Conservation (phyloP, 2,329 filamentous ascomycete genomes). For the Talaromyces sp. region DNA sequence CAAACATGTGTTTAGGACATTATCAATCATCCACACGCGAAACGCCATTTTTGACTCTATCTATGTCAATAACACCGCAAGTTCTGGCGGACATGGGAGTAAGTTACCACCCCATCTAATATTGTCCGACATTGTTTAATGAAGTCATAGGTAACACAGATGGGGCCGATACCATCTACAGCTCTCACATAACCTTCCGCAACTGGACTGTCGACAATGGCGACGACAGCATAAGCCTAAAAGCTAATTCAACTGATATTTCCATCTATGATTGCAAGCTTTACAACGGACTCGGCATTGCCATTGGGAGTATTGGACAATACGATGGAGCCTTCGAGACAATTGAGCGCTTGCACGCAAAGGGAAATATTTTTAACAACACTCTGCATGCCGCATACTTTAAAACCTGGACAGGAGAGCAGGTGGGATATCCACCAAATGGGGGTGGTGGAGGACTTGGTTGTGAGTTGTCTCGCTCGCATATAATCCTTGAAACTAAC, state of each 20-base stretch:
- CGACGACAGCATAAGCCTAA: slow-evolving; percentile 51
- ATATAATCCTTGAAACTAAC: neutral
- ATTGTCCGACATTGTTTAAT: neutral
- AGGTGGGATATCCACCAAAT: slow-evolving; percentile 50
- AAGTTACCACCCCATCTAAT: neutral
- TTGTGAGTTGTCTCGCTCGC: slow-evolving; percentile 32
- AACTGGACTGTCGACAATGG: slow-evolving; percentile 49
- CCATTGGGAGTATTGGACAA: slow-evolving; percentile 55
- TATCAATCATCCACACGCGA: slow-evolving; percentile 48
- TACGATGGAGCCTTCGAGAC: slow-evolving; percentile 45
- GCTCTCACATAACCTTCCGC: slow-evolving; percentile 47
- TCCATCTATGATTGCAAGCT: slow-evolving; percentile 46
- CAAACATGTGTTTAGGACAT: slow-evolving; percentile 29
- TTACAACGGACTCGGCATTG: slow-evolving; percentile 48
- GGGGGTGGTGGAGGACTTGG: slow-evolving; percentile 54
- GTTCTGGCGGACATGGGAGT: neutral
- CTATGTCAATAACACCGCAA: slow-evolving; percentile 44
- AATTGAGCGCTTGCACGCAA: slow-evolving; percentile 45
- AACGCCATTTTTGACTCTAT: slow-evolving; percentile 47
- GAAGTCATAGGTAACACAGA: slow-evolving; percentile 38
- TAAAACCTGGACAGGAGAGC: slow-evolving; percentile 55
- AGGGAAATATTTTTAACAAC: slow-evolving; percentile 43
- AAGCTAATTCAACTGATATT: slow-evolving; percentile 54
- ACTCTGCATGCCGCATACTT: slow-evolving; percentile 49
- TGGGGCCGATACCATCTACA: slow-evolving; percentile 50